Evolutionary conservation across 169 alveolate genomes (phyloP).

Genomic region (Plasmodium vinckei): DNA sequence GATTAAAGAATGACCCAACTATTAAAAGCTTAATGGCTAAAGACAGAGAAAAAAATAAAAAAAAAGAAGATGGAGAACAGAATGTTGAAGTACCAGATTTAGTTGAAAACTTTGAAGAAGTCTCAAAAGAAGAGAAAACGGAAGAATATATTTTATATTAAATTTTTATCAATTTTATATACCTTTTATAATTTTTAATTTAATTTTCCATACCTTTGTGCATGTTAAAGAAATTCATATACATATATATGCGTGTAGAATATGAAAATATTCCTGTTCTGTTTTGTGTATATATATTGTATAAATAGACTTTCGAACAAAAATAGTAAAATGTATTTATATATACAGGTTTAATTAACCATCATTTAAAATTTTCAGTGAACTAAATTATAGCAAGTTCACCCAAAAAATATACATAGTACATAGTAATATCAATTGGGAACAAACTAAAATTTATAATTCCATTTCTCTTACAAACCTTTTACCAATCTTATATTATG

Average conservation of each 20-base stretch:
- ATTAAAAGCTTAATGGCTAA: slow-evolving; percentile 69
- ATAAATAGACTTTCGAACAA: too few relatives aligned
- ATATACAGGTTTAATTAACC: too few relatives aligned
- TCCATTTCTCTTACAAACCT: too few relatives aligned
- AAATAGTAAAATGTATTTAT: too few relatives aligned
- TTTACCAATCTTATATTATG: too few relatives aligned
- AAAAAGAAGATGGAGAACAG: slow-evolving; percentile 10
- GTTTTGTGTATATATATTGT: too few relatives aligned
- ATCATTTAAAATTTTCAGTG: too few relatives aligned
- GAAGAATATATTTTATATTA: neutral
- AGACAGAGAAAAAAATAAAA: slow-evolving; percentile 65
- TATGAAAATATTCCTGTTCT: neutral
- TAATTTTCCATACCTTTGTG: neutral
- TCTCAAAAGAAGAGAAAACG: slow-evolving; percentile 34
- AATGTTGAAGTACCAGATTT: slow-evolving; percentile 83
- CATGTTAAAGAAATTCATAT: neutral
- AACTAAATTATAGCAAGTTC: too few relatives aligned
- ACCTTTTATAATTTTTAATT: neutral
- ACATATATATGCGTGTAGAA: neutral
- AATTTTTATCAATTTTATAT: neutral
- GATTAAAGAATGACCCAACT: slow-evolving; percentile 77
- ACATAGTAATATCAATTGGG: too few relatives aligned
- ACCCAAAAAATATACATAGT: too few relatives aligned
- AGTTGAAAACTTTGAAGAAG: slow-evolving; percentile 88
- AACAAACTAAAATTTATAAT: too few relatives aligned